These are phyloP conservation scores for Silene uniflora DNA, from an alignment of 148 eudicot species.

Conservation along the genomic window DNA sequence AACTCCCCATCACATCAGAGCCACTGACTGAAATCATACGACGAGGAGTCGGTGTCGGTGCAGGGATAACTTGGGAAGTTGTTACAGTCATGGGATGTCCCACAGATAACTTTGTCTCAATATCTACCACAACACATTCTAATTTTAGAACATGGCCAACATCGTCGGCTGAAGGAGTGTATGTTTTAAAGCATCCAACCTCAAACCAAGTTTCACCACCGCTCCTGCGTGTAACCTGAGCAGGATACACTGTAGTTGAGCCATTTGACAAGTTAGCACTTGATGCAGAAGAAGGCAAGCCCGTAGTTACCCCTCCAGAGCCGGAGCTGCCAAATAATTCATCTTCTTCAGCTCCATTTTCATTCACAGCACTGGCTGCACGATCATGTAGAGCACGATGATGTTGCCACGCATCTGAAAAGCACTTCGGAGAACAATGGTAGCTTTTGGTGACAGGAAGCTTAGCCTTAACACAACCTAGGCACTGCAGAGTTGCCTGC, in stretches of 20 bases:
- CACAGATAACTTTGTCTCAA: constrained; percentile 62
- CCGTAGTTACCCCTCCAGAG: constrained; percentile 42
- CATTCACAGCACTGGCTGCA: constrained; percentile 87
- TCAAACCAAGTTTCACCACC: constrained; percentile 98
- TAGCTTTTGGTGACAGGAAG: constrained; percentile 86
- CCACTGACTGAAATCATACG: constrained; percentile 78
- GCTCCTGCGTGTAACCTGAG: constrained; percentile 60
- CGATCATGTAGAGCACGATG: constrained; percentile 96
- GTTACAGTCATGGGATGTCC: constrained; percentile 55
- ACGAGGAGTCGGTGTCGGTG: constrained; percentile 93
- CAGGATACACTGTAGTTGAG: constrained; percentile 63
- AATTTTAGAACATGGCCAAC: constrained; percentile 91
- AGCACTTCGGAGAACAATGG: constrained; percentile 95
- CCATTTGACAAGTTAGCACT: constrained; percentile 60
- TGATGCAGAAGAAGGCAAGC: constrained; percentile 57
- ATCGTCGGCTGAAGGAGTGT: constrained; percentile 92
- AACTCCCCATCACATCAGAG: constrained; percentile 57
- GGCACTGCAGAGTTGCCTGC: constrained; percentile 91
- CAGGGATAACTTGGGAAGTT: constrained; percentile 91
- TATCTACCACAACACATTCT: constrained; percentile 88
- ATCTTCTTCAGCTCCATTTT: constrained; percentile 89
- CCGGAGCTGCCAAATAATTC: constrained; percentile 77
- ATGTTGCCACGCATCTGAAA: constrained; percentile 98
- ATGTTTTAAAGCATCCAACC: constrained; percentile 78
- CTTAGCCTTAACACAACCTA: constrained; percentile 92